A percentile compares a stretch with the other conserved stretches of the same genome.
phyloP scores from a whole-genome alignment of 1,284 basidiomycete species.

The Cystobasidium pallidum region DNA sequence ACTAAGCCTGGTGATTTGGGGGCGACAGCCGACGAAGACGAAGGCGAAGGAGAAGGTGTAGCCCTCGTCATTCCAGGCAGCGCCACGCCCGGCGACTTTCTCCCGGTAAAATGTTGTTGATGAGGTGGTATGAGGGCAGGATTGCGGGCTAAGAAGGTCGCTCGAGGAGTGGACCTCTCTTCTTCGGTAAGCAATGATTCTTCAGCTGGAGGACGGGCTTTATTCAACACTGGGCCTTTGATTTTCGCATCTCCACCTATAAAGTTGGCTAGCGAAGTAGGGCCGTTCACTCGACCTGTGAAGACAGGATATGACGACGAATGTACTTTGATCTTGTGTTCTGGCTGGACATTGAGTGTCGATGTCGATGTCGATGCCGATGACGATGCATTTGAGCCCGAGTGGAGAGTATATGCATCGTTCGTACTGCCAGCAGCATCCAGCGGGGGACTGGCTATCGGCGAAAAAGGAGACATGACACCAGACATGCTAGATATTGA shows the following conservation, averaged over 20 bases:
- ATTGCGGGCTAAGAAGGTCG: conserved; percentile 25
- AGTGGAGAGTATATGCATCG: no score
- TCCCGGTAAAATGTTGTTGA: background rate
- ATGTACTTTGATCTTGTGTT: conserved; percentile 8
- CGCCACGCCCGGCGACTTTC: conserved; percentile 10
- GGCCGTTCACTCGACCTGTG: background rate
- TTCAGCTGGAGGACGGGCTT: conserved; percentile 8
- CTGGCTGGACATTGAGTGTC: conserved; percentile 2
- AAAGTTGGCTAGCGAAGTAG: conserved; percentile 43
- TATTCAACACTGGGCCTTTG: conserved; percentile 43
- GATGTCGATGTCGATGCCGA: background rate
- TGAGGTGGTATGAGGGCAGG: conserved; percentile 12
- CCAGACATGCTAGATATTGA: conserved; percentile 18
- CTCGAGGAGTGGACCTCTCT: conserved; percentile 25
- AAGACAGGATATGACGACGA: conserved; percentile 36
- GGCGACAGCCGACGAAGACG: background rate
- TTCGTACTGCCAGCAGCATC: no score
- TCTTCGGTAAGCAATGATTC: conserved; percentile 15
- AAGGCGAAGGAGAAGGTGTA: background rate
- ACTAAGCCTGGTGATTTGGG: background rate
- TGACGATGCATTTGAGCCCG: background rate
- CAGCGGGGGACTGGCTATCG: background rate
- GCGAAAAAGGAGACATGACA: conserved; percentile 4
- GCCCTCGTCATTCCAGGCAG: conserved; percentile 43
- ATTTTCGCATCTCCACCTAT: conserved; percentile 41